A percentile compares a stretch with the other conserved stretches of the same genome.
phyloP scores from a whole-genome alignment of 495 filamentous ascomycete genomes.

The Annulohypoxylon bovei region DNA sequence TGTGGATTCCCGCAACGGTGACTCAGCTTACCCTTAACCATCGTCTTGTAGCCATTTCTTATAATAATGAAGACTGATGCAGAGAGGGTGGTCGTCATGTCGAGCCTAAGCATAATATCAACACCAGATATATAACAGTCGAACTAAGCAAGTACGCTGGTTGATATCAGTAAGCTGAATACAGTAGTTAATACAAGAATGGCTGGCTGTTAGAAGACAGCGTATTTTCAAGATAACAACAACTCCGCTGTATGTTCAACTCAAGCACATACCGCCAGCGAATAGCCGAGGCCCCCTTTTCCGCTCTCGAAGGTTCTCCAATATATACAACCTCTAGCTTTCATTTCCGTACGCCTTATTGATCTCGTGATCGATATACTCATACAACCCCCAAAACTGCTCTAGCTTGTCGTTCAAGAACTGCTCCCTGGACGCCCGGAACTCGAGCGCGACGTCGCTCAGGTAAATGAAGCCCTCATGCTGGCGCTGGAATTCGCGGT shows the following conservation, averaged over 20 bases:
- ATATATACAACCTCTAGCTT: neutral
- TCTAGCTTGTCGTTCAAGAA: neutral
- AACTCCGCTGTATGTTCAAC: neutral
- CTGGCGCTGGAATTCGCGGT: neutral
- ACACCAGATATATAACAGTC: too few relatives aligned
- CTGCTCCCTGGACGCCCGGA: neutral
- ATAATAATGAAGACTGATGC: too few relatives aligned
- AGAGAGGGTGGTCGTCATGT: too few relatives aligned
- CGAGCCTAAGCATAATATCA: too few relatives aligned
- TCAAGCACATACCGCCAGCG: neutral
- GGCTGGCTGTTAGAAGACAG: neutral
- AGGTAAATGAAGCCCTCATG: conserved; percentile 27
- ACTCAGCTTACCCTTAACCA: too few relatives aligned
- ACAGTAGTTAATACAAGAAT: neutral
- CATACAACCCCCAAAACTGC: neutral
- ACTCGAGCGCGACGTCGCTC: neutral
- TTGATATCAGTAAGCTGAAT: neutral
- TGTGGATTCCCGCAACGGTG: neutral
- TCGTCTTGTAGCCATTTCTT: too few relatives aligned
- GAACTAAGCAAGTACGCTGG: too few relatives aligned
- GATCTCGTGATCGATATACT: neutral
- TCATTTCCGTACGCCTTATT: neutral
- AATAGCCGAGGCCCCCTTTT: neutral
- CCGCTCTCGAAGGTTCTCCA: neutral
- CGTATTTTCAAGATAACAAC: neutral